Percentiles rank a stretch among this genome's conserved stretches.
phyloP scores from a whole-genome alignment of 2,329 filamentous ascomycete genomes.

The Zymoseptoria tritici region DNA sequence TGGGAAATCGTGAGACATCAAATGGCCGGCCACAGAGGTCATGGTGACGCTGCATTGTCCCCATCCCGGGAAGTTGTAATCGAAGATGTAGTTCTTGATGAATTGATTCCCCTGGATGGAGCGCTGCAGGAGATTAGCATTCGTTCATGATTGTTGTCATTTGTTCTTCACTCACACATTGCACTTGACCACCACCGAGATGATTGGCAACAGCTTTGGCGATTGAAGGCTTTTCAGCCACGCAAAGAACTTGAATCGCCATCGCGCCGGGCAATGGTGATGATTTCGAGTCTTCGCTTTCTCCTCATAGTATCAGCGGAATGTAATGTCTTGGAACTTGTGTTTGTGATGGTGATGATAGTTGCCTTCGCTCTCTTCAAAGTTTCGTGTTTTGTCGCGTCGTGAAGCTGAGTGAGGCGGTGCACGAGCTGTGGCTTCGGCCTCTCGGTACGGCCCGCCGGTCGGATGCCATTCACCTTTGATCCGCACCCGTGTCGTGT shows the following conservation, averaged over 20 bases:
- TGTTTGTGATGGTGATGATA: background rate
- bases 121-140: slow-evolving; percentile 42
- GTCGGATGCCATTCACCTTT: background rate
- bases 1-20: slow-evolving; percentile 73
- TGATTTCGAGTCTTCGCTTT: background rate
- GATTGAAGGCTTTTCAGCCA: slow-evolving; percentile 87
- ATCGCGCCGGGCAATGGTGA: slow-evolving; percentile 20
- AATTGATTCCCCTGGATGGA: slow-evolving; percentile 62
- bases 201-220: slow-evolving; percentile 89
- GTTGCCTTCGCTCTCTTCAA: background rate
- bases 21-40: slow-evolving; percentile 86
- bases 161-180: slow-evolving; percentile 51
- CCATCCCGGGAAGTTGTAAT: slow-evolving; percentile 79
- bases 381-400: background rate
- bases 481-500: background rate
- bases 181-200: slow-evolving; percentile 67
- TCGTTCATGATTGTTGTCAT: background rate
- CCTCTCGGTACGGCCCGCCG: background rate
- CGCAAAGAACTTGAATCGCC: slow-evolving; percentile 58
- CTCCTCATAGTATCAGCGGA: background rate
- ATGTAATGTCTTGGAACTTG: background rate
- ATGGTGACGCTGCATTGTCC: slow-evolving; percentile 80
- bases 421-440: background rate
- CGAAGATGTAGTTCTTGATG: slow-evolving; percentile 91
- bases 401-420: background rate